Evolutionary conservation across 345 rosid genomes (phyloP), one percentile per base, ranked within the genome.

Genomic region (Rhizophora apiculata): DNA sequence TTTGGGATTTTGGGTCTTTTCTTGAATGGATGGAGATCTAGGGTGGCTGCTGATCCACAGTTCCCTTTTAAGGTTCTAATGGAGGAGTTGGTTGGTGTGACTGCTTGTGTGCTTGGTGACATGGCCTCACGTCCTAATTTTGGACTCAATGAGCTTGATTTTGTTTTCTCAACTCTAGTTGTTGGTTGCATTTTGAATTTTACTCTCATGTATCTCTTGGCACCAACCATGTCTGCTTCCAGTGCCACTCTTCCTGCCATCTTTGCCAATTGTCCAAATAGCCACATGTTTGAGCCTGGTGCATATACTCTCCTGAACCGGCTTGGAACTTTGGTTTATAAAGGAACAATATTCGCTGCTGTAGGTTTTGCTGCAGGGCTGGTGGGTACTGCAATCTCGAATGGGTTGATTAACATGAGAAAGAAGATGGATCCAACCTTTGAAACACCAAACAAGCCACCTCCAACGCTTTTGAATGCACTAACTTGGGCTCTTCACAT

Each of bases 71-170:
- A 96, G 79, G 98, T 92, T 39, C 59, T 96, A 51, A 96, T 96
- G 99, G 99, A 96, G 65, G 97, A 96, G 73, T 68, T 90, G 5
- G 99, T 96, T 1, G 99, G 99, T 3, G 93, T 96, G 2, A 84
- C 86, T 6, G 91, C 99, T 6, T 85, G 91, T 54, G 91, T 96
- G 21, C 80, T 92, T 3, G 99, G 99, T 0, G 99, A 96, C 68
- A 92, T 96, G 99, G 94, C 99, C 3, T 86, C 98, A 22, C 98
- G 99, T 4, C 98, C 99, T 0, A 92, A 96, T 74, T 96, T 92
- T 19, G 99, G 99, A 24, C 89, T 96, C 5, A 84, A 92, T 60
- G 99, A 96, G 82, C 87, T 96, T 2, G 99, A 92, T 48, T 90
- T 96, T 22, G 99, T 96, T 32, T 96, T 96, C 80, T 96, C 99